Evolutionary conservation across 1,284 basidiomycete genomes (phyloP).

Genomic region (Apiotrichum laibachii): DNA sequence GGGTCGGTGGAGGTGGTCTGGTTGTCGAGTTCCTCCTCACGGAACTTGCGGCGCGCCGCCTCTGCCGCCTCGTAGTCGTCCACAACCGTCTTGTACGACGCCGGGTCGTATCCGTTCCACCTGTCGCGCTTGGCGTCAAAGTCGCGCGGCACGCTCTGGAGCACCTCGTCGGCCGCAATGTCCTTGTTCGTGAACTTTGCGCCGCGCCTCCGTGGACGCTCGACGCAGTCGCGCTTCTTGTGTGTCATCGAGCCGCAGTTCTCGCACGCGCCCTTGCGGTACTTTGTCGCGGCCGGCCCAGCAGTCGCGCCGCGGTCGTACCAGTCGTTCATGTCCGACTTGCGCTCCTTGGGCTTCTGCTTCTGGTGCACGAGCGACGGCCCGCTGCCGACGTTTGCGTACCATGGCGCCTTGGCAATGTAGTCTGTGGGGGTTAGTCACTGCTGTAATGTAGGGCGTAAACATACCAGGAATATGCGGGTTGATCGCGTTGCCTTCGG

Average conservation of each 20-base stretch:
- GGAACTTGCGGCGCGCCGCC: conserved; percentile 77
- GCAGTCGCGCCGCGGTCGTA: conserved; percentile 85
- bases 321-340: conserved; percentile 79
- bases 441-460: background rate
- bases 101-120: conserved; percentile 97
- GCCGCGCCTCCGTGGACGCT: conserved; percentile 92
- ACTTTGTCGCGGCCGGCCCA: conserved; percentile 90
- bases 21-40: conserved; percentile 97
- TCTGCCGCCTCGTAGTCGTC: conserved; percentile 94
- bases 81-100: conserved; percentile 79
- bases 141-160: conserved; percentile 74
- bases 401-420: conserved; percentile 97
- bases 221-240: conserved; percentile 85
- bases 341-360: conserved; percentile 63
- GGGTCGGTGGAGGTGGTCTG: conserved; percentile 86
- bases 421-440: conserved; percentile 60
- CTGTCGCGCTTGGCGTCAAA: conserved; percentile 96
- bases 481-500: conserved; percentile 92
- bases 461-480: conserved; percentile 91
- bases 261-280: conserved; percentile 95
- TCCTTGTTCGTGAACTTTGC: conserved; percentile 89
- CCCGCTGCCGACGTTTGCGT: conserved; percentile 76
- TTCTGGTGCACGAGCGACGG: conserved; percentile 88
- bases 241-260: conserved; percentile 98
- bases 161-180: conserved; percentile 85